Base-by-base conservation (phyloP, 306 rosid species). In the Prunus mongolica region DNA sequence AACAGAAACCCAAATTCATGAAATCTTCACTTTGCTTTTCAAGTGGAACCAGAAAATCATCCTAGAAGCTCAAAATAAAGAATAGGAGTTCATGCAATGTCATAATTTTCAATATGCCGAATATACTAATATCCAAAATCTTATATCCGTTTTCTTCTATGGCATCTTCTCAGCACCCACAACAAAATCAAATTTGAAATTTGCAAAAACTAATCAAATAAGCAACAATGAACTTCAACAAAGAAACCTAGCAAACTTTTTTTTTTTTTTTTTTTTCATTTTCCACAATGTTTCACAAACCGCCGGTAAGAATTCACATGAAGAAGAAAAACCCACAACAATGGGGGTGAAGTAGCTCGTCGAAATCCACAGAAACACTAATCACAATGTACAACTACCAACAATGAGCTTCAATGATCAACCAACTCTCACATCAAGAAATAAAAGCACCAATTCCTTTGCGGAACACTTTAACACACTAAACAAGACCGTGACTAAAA, bases 41-140 rank as follows among this genome's bases (percentile, higher is more conserved):
- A 32, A 32, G 38, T 32, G 38, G 38, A 32, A 32, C 38, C 38
- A 32, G 6, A 32, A 32, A 32, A 32, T 32, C 38, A 32, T 32
- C 38, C 38, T 5, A 32, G 5, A 32, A 32, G 38, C 38, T 32
- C 6, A 32, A 32, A 1, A 32, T 34, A 34, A 34, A 24, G 25
- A 56, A n/a, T 3, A 64, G 54, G 24, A 74, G 32, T 25, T 61
- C 69, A 19, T 14, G 18, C 49, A 65, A 60, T 30, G 27, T 69
- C 74, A 56, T 9, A 73, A 28, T 28, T 73, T 47, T 12, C 7
- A 24, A n/a, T 8, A 69, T 8, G 71, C 55, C 34, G 28, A 38
- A 73, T 44, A 34, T 6, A 65, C 72, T 14, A 66, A 73, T 6
- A 67, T 79, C 45, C 32, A 56, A 74, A 54, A 34, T 34, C 34